Evolutionary conservation across 148 eudicot species (phyloP).

Genomic region (Pouteria glomerata): DNA sequence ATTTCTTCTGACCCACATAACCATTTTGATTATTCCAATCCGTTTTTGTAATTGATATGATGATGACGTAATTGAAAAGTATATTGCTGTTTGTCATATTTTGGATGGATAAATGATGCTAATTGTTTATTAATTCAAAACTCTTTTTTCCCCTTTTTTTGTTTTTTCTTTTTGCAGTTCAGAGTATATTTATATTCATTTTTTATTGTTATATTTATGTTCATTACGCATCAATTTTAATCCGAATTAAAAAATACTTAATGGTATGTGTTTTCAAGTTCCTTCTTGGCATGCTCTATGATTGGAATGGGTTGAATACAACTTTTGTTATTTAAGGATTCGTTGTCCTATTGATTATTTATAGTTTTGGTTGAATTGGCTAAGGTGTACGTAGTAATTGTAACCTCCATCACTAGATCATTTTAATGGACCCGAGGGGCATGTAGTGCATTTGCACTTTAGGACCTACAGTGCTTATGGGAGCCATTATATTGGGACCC

Average conservation of each 20-base stretch:
- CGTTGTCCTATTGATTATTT: neutral
- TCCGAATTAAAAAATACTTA: neutral
- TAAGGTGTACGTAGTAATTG: neutral
- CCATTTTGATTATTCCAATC: constrained; percentile 54
- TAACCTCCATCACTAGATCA: neutral
- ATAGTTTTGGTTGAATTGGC: neutral
- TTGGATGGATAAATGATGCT: no score
- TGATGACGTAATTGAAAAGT: neutral
- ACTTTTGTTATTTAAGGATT: neutral
- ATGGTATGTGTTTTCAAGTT: neutral
- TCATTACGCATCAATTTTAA: neutral
- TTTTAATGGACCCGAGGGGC: neutral
- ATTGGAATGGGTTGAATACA: neutral
- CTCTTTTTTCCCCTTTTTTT: no score
- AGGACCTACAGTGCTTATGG: neutral
- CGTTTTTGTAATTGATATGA: constrained; percentile 73
- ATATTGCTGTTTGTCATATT: constrained; percentile 2
- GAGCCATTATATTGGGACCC: no score
- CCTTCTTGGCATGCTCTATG: neutral
- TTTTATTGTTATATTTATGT: neutral
- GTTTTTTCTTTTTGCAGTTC: no score
- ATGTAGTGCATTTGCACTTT: no score
- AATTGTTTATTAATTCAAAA: no score
- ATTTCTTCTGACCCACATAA: constrained; percentile 27
- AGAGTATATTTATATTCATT: no score